Base-by-base conservation (phyloP, 805 yeast genomes). In the Candida orba region DNA sequence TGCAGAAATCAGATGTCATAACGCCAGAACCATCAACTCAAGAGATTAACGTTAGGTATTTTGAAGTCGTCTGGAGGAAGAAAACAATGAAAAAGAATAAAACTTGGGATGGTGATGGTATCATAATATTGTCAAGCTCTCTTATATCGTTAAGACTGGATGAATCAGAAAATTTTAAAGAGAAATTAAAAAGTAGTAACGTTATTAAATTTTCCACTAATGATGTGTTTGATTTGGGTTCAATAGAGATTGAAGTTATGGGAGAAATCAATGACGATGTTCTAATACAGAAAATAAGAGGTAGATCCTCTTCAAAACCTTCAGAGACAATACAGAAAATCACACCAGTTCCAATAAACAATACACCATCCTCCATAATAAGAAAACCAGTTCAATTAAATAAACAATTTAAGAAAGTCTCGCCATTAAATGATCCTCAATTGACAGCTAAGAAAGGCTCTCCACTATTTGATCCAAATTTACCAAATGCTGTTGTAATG, bases 21-120 rank as follows among this genome's bases (percentile, higher is more conserved):
- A 20, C n/a, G 8, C n/a, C 27, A 17, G 37, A 33, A 25, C 18
- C 25, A 8, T 6, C 29, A 12, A 20, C 12, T 20, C 22, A 33
- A 17, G 39, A 34, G 18, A 14, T 3, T 14, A 24, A 42, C 34
- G 27, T 40, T 30, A 43, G 54, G 15, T 50, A 52, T 44, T 57
- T 50, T 34, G 58, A 53, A 23, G 51, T 55, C 9, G 57, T 56
- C 5, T 58, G 62, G 62, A 67, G 99, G 30, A 88, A 87, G 59
- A 70, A 71, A 35, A 69, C 91, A 0, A 70, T 66, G 29, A 87
- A 84, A 63, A 88, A 91, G 68, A 79, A 89, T 60, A 90, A 90
- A 59, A 80, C 88, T 0, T 93, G 99, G 99, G 95, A 87, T 43
- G 95, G 95, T 3, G 98, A 93, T 64, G 98, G 96, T 0, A 62